phyloP scores from a whole-genome alignment of 2,329 filamentous ascomycete species.

The Aspergillus arachidicola region DNA sequence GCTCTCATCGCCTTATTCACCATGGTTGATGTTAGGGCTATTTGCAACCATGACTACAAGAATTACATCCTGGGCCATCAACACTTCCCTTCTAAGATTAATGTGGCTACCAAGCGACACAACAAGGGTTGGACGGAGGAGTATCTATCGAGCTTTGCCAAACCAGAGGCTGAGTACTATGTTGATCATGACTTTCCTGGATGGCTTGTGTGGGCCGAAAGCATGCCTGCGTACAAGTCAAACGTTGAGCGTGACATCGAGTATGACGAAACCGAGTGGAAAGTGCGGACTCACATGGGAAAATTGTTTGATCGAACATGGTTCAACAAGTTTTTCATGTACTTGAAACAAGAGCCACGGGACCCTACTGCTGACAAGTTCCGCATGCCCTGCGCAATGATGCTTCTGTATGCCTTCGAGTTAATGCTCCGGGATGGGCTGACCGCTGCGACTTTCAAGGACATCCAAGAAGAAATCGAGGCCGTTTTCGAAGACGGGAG shows the following conservation, averaged over 20 bases:
- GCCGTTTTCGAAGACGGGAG: slow-evolving; percentile 87
- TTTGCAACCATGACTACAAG: slow-evolving; percentile 83
- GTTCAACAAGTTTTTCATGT: slow-evolving; percentile 86
- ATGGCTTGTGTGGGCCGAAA: slow-evolving; percentile 94
- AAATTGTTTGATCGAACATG: slow-evolving; percentile 77
- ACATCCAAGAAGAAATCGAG: slow-evolving; percentile 78
- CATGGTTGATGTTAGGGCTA: slow-evolving; percentile 82
- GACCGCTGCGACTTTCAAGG: slow-evolving; percentile 78
- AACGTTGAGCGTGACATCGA: slow-evolving; percentile 66
- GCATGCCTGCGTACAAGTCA: slow-evolving; percentile 76
- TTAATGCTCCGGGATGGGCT: slow-evolving; percentile 76
- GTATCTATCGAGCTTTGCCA: slow-evolving; percentile 76
- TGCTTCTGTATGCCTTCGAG: slow-evolving; percentile 88
- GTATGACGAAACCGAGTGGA: slow-evolving; percentile 80
- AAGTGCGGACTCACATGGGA: slow-evolving; percentile 77
- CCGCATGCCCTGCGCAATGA: slow-evolving; percentile 81
- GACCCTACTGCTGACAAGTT: slow-evolving; percentile 82
- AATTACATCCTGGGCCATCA: slow-evolving; percentile 85
- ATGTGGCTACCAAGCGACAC: slow-evolving; percentile 71
- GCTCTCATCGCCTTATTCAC: slow-evolving; percentile 79
- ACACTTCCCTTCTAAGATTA: slow-evolving; percentile 73
- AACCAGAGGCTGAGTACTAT: slow-evolving; percentile 80
- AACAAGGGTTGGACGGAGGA: slow-evolving; percentile 77
- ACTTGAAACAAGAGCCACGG: slow-evolving; percentile 93
- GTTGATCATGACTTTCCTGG: slow-evolving; percentile 90